Base-by-base conservation (phyloP, 768 basidiomycete genomes). In the Russula abietina region DNA sequence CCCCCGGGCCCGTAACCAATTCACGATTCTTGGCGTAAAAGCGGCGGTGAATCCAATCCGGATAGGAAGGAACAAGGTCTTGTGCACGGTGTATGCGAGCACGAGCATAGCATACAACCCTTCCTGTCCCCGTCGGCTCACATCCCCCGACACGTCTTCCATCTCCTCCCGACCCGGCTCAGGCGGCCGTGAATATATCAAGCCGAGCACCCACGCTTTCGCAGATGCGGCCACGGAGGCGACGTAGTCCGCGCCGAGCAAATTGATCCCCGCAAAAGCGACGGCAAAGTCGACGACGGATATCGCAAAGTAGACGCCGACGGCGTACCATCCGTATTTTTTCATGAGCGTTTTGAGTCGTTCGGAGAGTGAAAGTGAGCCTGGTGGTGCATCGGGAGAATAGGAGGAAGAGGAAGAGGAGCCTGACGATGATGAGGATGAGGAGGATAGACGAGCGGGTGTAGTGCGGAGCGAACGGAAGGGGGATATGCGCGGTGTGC, bases 81-180 rank as follows among this genome's bases (percentile, higher is more conserved):
- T 99, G 82, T 99, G 97, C 57, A 99, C 84, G 22, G 90, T 88
- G 74, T 95, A 99, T 4, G 97, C 96, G 69, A 98, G 78, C 0
- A 92, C 83, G 30, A 97, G 75, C 85, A 97, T 95, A 30, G 96
- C 93, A 74, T 92, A 95, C 19, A 97, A 76, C 17, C 91, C 86
- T 71, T 91, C 89, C 9, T 85, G 81, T 1, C 86, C 82, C 2
- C 73, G 73, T 49, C 64, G 62, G 57, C 67, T 62, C 39, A 73
- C 65, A 3, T 71, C 71, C 26, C 72, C 67, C 7, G 70, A 67
- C 14, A 75, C 69, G 59, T 68, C 71, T 24, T 89, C 85, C 55
- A 83, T 74, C 68, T 87, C 89, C 51, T 88, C 86, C 38, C 78
- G 74, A 4, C 86, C 88, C 3, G 87, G 85, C 68, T 91, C 88